phyloP scores from a whole-genome alignment of 345 rosid species.

The Citrus hindsii region DNA sequence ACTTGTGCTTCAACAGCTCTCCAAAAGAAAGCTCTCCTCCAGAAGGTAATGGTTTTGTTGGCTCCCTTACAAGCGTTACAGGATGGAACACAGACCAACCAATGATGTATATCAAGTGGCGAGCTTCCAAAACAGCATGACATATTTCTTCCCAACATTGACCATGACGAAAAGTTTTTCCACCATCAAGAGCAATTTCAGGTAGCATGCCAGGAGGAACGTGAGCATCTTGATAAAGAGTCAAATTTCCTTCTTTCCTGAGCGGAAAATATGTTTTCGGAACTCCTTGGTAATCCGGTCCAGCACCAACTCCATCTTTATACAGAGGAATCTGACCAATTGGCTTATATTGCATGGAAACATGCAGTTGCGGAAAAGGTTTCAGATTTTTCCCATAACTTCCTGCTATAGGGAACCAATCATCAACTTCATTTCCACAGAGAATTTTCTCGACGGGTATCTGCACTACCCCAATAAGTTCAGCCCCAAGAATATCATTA shows the following conservation, averaged over 20 bases:
- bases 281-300: conserved; percentile 55
- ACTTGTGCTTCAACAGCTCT: conserved; percentile 61
- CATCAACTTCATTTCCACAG: conserved; percentile 39
- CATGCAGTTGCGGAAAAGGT: conserved; percentile 46
- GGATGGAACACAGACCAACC: conserved; percentile 71
- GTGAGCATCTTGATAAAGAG: conserved; percentile 78
- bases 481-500: conserved; percentile 65
- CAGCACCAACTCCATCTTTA: conserved; percentile 48
- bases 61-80: conserved; percentile 60
- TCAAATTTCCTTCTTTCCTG: conserved; percentile 51
- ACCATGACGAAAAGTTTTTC: conserved; percentile 45
- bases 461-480: conserved; percentile 57
- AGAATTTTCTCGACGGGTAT: conserved; percentile 37
- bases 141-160: conserved; percentile 76
- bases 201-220: conserved; percentile 46
- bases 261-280: conserved; percentile 62
- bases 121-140: conserved; percentile 65
- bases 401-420: conserved; percentile 50
- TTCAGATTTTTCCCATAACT: conserved; percentile 23
- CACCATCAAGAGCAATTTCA: conserved; percentile 52
- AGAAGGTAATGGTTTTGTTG: conserved; percentile 47
- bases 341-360: conserved; percentile 45
- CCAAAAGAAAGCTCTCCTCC: conserved; percentile 60
- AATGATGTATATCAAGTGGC: conserved; percentile 50
- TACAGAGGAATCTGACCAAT: conserved; percentile 31